phyloP scores from a whole-genome alignment of 176 grass and related monocot genomes.

The Oryza glaberrima region DNA sequence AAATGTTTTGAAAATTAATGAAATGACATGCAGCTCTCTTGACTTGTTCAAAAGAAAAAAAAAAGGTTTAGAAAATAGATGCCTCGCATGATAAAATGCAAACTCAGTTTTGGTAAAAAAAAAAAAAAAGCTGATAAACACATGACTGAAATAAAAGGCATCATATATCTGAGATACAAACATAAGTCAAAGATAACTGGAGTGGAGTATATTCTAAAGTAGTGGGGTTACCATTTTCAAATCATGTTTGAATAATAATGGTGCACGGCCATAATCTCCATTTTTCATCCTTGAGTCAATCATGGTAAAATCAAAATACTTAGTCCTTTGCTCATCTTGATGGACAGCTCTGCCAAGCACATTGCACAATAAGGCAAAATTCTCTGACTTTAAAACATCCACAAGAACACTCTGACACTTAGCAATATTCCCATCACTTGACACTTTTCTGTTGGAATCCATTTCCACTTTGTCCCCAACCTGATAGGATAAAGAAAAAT shows the following conservation, averaged over 20 bases:
- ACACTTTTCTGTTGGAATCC: conserved; percentile 34
- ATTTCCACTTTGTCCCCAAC: conserved; percentile 41
- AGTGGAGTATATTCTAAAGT: neutral
- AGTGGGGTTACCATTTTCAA: conserved; percentile 62
- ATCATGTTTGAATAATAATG: conserved; percentile 68
- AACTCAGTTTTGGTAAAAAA: neutral
- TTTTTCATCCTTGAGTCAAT: conserved; percentile 84
- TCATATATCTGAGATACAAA: conserved; percentile 16
- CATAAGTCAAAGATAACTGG: neutral
- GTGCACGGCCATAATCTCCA: conserved; percentile 76
- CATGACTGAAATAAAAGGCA: conserved; percentile 21
- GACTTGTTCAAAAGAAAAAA: no score
- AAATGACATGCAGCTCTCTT: no score
- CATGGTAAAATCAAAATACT: conserved; percentile 72
- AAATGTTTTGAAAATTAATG: neutral
- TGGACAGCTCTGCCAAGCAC: conserved; percentile 66
- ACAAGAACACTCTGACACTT: conserved; percentile 70
- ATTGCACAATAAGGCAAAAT: conserved; percentile 76
- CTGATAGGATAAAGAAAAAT: conserved; percentile 46
- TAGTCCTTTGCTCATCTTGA: conserved; percentile 51
- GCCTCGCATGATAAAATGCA: conserved; percentile 13
- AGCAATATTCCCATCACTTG: conserved; percentile 39
- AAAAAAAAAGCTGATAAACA: conserved; percentile 2
- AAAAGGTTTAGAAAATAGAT: conserved; percentile 7
- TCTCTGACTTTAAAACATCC: conserved; percentile 71